Conservation (phyloP, 495 filamentous ascomycete genomes). For the Podospora anserina region DNA sequence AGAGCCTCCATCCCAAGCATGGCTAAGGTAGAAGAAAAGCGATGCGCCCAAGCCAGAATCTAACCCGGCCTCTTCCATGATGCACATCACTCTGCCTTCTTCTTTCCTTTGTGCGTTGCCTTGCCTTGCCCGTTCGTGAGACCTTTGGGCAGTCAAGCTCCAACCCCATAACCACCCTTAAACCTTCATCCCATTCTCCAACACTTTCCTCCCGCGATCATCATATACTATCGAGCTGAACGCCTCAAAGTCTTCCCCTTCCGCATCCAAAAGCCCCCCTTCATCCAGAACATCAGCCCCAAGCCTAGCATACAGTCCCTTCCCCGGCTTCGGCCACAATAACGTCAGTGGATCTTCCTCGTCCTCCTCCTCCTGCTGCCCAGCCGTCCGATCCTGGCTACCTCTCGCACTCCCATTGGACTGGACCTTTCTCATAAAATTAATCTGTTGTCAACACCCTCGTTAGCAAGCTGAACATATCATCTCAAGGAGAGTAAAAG, state of each 20-base stretch:
- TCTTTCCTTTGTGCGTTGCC: no score
- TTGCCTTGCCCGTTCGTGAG: no score
- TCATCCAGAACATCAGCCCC: constrained; percentile 46
- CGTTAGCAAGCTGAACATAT: neutral
- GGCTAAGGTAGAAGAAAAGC: no score
- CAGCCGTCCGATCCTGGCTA: constrained; percentile 14
- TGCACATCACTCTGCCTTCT: no score
- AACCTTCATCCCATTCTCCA: constrained; percentile 37
- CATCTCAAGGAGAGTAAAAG: neutral
- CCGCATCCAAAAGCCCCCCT: constrained; percentile 35
- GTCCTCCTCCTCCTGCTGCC: constrained; percentile 21
- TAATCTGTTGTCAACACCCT: constrained; percentile 21
- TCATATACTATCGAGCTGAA: constrained; percentile 53
- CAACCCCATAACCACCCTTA: neutral
- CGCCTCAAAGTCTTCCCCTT: constrained; percentile 49
- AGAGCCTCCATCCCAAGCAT: no score
- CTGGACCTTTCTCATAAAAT: constrained; percentile 39
- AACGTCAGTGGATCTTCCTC: constrained; percentile 48
- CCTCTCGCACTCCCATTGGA: constrained; percentile 20
- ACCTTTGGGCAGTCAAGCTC: no score
- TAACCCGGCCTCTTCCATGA: no score
- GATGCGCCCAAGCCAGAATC: no score
- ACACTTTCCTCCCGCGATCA: constrained; percentile 35
- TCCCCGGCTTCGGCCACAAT: constrained; percentile 65
- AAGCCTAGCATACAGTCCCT: constrained; percentile 48